These are phyloP conservation scores for Aspergillus sp. DNA, from an alignment of 2,329 filamentous ascomycete species.

Conservation along the genomic window DNA sequence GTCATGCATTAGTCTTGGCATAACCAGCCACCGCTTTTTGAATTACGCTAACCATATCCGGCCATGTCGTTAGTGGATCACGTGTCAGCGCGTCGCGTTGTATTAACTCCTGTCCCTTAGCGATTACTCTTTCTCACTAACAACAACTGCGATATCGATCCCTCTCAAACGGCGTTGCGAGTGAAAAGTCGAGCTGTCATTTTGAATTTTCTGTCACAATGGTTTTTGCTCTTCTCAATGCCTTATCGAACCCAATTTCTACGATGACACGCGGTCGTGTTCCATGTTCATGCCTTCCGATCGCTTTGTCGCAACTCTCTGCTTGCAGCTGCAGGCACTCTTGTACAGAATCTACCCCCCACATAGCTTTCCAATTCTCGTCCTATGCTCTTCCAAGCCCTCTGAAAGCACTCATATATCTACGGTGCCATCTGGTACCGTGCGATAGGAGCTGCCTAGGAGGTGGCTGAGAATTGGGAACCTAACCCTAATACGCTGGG, in stretches of 20 bases:
- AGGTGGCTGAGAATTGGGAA: slow-evolving; percentile 67
- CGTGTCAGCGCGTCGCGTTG: slow-evolving; percentile 8
- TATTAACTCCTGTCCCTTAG: not conserved
- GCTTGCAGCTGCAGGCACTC: slow-evolving; percentile 18
- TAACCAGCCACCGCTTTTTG: not conserved
- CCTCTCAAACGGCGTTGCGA: slow-evolving; percentile 5
- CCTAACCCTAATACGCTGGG: slow-evolving; percentile 85
- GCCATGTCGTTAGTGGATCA: not conserved
- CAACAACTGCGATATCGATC: slow-evolving; percentile 3
- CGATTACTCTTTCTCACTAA: slow-evolving; percentile 5
- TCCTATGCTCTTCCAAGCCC: slow-evolving; percentile 46
- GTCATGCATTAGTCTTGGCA: not conserved
- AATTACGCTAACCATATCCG: not conserved
- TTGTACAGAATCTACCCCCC: slow-evolving; percentile 61
- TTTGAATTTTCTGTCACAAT: not conserved
- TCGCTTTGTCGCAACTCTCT: slow-evolving; percentile 32
- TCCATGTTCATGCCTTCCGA: slow-evolving; percentile 4
- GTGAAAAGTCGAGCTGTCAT: slow-evolving; percentile 1
- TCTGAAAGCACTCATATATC: slow-evolving; percentile 36
- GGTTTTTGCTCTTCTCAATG: slow-evolving; percentile 4
- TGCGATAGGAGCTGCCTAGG: slow-evolving; percentile 35
- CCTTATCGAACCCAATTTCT: slow-evolving; percentile 11
- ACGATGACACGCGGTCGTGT: slow-evolving; percentile 6
- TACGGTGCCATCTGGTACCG: slow-evolving; percentile 14
- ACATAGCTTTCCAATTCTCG: slow-evolving; percentile 69